phyloP scores from a whole-genome alignment of 805 yeast species.

The Dipodascus geniculatus region DNA sequence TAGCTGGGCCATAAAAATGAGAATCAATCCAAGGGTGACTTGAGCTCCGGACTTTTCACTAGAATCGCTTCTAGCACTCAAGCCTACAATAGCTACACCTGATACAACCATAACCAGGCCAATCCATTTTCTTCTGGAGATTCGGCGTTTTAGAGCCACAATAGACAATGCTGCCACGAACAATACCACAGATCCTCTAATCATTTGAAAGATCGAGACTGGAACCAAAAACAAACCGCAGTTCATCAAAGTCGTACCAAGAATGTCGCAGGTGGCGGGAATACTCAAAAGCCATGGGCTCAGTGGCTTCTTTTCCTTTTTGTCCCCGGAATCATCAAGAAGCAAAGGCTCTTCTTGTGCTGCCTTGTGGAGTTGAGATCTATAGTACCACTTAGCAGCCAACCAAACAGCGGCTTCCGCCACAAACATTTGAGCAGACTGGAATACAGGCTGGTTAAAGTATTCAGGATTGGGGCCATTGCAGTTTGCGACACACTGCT shows the following conservation, averaged over 20 bases:
- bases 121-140: slow-evolving; percentile 56
- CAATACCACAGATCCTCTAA: slow-evolving; percentile 65
- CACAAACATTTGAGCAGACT: slow-evolving; percentile 69
- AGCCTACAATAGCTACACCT: slow-evolving; percentile 65
- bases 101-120: slow-evolving; percentile 49
- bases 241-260: slow-evolving; percentile 66
- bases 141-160: slow-evolving; percentile 42
- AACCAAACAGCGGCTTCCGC: slow-evolving; percentile 50
- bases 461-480: slow-evolving; percentile 25
- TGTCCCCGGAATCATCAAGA: not conserved
- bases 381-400: slow-evolving; percentile 14
- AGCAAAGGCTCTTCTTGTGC: not conserved
- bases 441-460: slow-evolving; percentile 71
- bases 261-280: slow-evolving; percentile 61
- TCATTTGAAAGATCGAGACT: slow-evolving; percentile 75
- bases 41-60: slow-evolving; percentile 5
- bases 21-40: slow-evolving; percentile 39
- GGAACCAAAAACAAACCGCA: slow-evolving; percentile 66
- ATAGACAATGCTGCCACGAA: slow-evolving; percentile 67
- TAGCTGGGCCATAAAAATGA: slow-evolving; percentile 51
- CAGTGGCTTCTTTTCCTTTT: not conserved
- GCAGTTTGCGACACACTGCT: slow-evolving; percentile 42
- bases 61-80: slow-evolving; percentile 42
- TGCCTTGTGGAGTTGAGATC: not conserved
- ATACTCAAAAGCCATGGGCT: slow-evolving; percentile 30